phyloP scores from a whole-genome alignment of 2,329 filamentous ascomycete species.

The Fusarium domesticum region DNA sequence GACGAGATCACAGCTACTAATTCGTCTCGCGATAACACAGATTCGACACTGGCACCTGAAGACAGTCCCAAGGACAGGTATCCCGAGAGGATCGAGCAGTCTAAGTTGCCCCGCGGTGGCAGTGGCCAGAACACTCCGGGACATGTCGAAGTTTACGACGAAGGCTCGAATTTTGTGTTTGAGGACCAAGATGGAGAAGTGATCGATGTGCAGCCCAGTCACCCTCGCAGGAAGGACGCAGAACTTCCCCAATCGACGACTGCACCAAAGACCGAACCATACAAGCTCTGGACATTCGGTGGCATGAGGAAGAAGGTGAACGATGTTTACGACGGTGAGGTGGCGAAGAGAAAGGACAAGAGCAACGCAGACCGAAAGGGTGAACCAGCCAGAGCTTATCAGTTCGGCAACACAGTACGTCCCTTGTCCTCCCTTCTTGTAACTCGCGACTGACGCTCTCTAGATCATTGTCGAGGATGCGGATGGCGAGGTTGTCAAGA shows the following conservation, averaged over 20 bases:
- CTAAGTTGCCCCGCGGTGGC: conserved; percentile 19
- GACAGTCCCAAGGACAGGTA: conserved; percentile 36
- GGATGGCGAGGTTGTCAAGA: conserved; percentile 81
- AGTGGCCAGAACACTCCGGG: conserved; percentile 26
- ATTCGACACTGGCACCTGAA: conserved; percentile 33
- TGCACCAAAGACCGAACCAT: conserved; percentile 18
- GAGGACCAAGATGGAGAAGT: conserved; percentile 89
- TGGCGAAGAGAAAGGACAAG: conserved; percentile 61
- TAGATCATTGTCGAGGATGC: conserved; percentile 85
- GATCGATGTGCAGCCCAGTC: conserved; percentile 55
- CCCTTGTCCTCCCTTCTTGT: neutral
- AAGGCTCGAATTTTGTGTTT: conserved; percentile 74
- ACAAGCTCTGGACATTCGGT: conserved; percentile 34
- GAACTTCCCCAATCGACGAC: conserved; percentile 19
- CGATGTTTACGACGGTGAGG: conserved; percentile 57
- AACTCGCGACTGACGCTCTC: conserved; percentile 27
- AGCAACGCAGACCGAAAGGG: conserved; percentile 58
- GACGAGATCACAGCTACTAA: conserved; percentile 22
- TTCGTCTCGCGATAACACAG: conserved; percentile 31
- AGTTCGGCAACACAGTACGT: conserved; percentile 74
- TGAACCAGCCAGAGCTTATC: conserved; percentile 77
- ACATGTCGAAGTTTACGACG: conserved; percentile 68
- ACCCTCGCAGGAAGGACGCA: conserved; percentile 5
- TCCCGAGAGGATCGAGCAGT: conserved; percentile 23
- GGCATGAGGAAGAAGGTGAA: conserved; percentile 50